Conservation (phyloP, 2,329 filamentous ascomycete species). For the Pseudogymnoascus sp. region DNA sequence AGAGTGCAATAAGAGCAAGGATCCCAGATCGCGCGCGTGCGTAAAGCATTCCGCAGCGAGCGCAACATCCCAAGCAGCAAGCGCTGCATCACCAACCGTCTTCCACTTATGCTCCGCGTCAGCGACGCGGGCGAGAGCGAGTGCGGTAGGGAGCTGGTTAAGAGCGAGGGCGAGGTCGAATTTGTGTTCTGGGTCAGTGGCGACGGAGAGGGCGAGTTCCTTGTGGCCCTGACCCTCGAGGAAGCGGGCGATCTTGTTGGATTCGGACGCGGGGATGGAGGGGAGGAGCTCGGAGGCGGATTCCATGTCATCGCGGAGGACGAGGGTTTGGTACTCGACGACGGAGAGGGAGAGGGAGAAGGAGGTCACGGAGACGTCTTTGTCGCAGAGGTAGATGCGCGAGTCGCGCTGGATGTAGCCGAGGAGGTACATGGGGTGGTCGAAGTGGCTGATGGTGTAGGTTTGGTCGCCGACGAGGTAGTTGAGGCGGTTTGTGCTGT, state of each 20-base stretch:
- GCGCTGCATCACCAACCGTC: conserved; percentile 84
- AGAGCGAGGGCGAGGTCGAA: conserved; percentile 84
- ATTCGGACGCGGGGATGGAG: conserved; percentile 81
- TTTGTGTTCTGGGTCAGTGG: conserved; percentile 90
- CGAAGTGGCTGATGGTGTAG: conserved; percentile 95
- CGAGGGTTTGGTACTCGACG: conserved; percentile 92
- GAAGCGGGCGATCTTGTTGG: conserved; percentile 97
- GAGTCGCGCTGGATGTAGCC: conserved; percentile 94
- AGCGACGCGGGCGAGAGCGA: conserved; percentile 72
- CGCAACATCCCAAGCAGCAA: conserved; percentile 75
- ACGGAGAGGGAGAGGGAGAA: conserved; percentile 87
- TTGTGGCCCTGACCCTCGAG: conserved; percentile 96
- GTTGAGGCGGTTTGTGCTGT: conserved; percentile 90
- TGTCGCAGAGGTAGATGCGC: conserved; percentile 90
- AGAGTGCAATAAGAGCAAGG: conserved; percentile 77
- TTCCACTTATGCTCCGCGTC: conserved; percentile 98
- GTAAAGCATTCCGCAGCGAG: conserved; percentile 90
- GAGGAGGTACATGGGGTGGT: conserved; percentile 87
- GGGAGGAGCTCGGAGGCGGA: conserved; percentile 76
- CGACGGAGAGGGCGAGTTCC: conserved; percentile 87
- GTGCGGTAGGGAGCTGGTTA: conserved; percentile 74
- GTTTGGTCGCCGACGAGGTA: conserved; percentile 97
- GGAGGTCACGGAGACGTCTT: conserved; percentile 86
- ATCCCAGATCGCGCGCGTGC: conserved; percentile 83
- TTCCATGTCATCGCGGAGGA: conserved; percentile 89